Conservation (phyloP, 148 eudicot species). For the Rhododendron ovatum region DNA sequence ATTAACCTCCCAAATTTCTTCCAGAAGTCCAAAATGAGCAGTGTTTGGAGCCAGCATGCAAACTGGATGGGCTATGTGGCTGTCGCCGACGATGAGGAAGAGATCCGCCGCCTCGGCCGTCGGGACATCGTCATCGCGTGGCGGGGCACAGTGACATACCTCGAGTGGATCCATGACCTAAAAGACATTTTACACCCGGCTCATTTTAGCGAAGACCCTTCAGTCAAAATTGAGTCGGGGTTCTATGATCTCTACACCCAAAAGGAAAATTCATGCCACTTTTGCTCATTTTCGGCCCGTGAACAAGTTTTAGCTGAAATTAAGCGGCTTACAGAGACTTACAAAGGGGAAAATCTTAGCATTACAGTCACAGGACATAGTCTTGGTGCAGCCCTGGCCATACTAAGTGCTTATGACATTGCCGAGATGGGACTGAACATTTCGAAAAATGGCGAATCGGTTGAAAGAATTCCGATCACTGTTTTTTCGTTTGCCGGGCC, state of each 20-base stretch:
- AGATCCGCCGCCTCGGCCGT: slow-evolving; percentile 60
- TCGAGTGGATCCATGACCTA: slow-evolving; percentile 82
- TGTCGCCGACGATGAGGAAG: slow-evolving; percentile 46
- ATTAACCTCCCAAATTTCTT: slow-evolving; percentile 79
- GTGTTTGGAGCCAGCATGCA: slow-evolving; percentile 84
- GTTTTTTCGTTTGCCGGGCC: slow-evolving; percentile 86
- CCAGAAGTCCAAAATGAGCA: slow-evolving; percentile 44
- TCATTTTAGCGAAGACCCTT: slow-evolving; percentile 50
- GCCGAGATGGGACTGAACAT: slow-evolving; percentile 68
- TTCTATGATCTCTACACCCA: slow-evolving; percentile 74
- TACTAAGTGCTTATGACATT: slow-evolving; percentile 72
- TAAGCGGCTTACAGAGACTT: slow-evolving; percentile 43
- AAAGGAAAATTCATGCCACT: slow-evolving; percentile 49
- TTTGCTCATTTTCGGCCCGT: slow-evolving; percentile 70
- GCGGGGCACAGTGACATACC: slow-evolving; percentile 83
- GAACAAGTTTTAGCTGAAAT: slow-evolving; percentile 74
- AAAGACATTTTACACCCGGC: slow-evolving; percentile 69
- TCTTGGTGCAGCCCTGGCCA: slow-evolving; percentile 73
- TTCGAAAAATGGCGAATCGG: not conserved
- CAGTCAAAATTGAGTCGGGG: slow-evolving; percentile 75
- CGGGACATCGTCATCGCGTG: slow-evolving; percentile 70
- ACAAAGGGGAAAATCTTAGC: slow-evolving; percentile 55
- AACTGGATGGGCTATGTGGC: slow-evolving; percentile 96
- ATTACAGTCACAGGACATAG: slow-evolving; percentile 91
- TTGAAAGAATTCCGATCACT: slow-evolving; percentile 36